Evolutionary conservation across 148 eudicot genomes (phyloP).

Genomic region (Amaranthus hypochondriacus): DNA sequence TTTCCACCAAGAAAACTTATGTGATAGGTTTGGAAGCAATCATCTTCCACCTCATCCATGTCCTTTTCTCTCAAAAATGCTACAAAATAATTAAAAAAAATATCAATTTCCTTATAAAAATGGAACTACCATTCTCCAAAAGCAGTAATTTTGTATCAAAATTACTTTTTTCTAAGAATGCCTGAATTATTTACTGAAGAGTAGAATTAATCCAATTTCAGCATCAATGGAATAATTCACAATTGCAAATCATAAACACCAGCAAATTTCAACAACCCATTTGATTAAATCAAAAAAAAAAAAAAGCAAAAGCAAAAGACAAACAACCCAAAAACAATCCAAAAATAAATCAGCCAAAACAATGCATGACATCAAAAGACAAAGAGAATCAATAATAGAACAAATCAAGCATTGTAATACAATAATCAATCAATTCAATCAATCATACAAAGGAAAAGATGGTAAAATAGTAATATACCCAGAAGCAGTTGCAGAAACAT

Average conservation of each 20-base stretch:
- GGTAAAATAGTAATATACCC: constrained; percentile 21
- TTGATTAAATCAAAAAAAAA: not conserved
- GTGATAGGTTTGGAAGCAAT: not conserved
- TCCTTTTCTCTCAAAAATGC: not conserved
- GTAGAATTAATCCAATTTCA: not conserved
- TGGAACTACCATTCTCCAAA: not conserved
- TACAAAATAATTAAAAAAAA: not conserved
- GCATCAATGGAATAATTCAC: not conserved
- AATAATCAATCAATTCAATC: not conserved
- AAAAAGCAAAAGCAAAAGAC: not conserved
- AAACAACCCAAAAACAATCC: not conserved
- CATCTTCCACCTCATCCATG: not conserved
- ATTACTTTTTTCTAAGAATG: not conserved
- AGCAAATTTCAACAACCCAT: not conserved
- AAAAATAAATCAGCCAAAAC: not conserved
- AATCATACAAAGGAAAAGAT: not conserved
- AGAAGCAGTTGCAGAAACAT: constrained; percentile 29
- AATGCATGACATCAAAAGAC: not conserved
- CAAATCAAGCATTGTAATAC: not conserved
- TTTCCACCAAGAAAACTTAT: not conserved
- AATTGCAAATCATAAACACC: not conserved
- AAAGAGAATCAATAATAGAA: not conserved
- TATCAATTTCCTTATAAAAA: not conserved
- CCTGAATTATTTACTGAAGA: not conserved
- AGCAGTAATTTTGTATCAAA: not conserved